Evolutionary conservation across 2,329 filamentous ascomycete species (phyloP).

Genomic region (Paracoccidioides lutzii): DNA sequence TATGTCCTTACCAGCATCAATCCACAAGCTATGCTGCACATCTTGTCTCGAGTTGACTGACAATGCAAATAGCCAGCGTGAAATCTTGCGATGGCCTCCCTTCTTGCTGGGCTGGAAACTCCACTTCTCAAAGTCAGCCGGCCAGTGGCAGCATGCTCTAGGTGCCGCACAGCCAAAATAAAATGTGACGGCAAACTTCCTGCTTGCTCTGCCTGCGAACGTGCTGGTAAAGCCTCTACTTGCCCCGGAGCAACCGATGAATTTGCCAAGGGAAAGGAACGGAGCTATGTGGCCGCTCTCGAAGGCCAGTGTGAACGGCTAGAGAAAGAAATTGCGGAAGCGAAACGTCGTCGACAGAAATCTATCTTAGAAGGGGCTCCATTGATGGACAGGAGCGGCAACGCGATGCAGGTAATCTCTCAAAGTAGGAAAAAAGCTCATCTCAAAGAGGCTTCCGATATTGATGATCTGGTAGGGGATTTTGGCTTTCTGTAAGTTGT

Average conservation of each 20-base stretch:
- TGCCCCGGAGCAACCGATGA: slow-evolving; percentile 94
- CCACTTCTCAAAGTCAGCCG: slow-evolving; percentile 50
- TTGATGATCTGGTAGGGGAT: slow-evolving; percentile 83
- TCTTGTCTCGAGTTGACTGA: background rate
- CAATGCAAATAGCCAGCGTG: slow-evolving; percentile 1
- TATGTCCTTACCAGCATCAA: background rate
- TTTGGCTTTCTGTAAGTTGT: slow-evolving; percentile 72
- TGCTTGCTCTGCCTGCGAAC: slow-evolving; percentile 89
- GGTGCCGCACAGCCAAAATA: slow-evolving; percentile 84
- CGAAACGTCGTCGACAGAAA: slow-evolving; percentile 39
- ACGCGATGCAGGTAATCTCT: background rate
- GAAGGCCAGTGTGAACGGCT: slow-evolving; percentile 82
- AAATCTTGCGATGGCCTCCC: slow-evolving; percentile 10
- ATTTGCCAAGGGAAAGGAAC: slow-evolving; percentile 87
- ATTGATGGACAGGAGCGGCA: slow-evolving; percentile 11
- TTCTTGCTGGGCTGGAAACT: slow-evolving; percentile 26
- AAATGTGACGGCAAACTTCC: slow-evolving; percentile 97
- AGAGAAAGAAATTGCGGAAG: slow-evolving; percentile 55
- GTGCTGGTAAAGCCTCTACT: slow-evolving; percentile 70
- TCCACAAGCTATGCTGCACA: background rate
- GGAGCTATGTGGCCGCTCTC: slow-evolving; percentile 93
- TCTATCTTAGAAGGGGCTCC: slow-evolving; percentile 28
- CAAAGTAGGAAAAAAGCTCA: slow-evolving; percentile 12
- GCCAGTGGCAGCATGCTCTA: slow-evolving; percentile 65
- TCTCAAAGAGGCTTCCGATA: slow-evolving; percentile 63